phyloP scores from a whole-genome alignment of 805 yeast species.

The Starmerella geochares region DNA sequence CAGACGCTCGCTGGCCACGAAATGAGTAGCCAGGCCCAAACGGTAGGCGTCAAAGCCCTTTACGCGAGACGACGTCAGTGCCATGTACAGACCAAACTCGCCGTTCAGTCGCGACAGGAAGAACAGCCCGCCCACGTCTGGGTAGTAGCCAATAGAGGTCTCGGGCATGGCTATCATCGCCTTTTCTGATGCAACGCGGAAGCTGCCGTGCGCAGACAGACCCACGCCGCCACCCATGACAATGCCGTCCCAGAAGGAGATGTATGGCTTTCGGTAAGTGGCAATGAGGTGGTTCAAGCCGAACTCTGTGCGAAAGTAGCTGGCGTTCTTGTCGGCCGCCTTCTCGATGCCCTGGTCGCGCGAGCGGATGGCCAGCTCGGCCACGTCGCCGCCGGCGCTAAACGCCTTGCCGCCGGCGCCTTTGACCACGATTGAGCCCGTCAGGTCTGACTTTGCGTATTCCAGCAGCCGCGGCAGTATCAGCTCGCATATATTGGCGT shows the following conservation, averaged over 20 bases:
- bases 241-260: constrained; percentile 81
- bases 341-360: constrained; percentile 32
- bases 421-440: constrained; percentile 57
- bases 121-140: constrained; percentile 91
- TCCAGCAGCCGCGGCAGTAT: constrained; percentile 67
- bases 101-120: constrained; percentile 76
- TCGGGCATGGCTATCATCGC: constrained; percentile 97
- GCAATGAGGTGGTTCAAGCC: constrained; percentile 67
- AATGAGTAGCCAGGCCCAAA: constrained; percentile 86
- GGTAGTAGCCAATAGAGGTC: constrained; percentile 90
- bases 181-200: constrained; percentile 84
- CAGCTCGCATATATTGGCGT: constrained; percentile 59
- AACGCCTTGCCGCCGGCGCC: constrained; percentile 57
- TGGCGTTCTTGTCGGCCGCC: constrained; percentile 44
- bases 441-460: constrained; percentile 57
- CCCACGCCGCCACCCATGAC: constrained; percentile 99
- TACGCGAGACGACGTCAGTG: constrained; percentile 73
- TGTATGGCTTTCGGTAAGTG: constrained; percentile 75
- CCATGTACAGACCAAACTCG: constrained; percentile 72
- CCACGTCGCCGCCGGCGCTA: constrained; percentile 96
- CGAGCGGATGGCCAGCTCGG: constrained; percentile 48
- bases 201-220: constrained; percentile 77
- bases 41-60: constrained; percentile 71
- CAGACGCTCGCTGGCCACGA: constrained; percentile 57
- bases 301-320: constrained; percentile 72